Base-by-base conservation (phyloP, 805 yeast genomes). In the Candida dendrica region DNA sequence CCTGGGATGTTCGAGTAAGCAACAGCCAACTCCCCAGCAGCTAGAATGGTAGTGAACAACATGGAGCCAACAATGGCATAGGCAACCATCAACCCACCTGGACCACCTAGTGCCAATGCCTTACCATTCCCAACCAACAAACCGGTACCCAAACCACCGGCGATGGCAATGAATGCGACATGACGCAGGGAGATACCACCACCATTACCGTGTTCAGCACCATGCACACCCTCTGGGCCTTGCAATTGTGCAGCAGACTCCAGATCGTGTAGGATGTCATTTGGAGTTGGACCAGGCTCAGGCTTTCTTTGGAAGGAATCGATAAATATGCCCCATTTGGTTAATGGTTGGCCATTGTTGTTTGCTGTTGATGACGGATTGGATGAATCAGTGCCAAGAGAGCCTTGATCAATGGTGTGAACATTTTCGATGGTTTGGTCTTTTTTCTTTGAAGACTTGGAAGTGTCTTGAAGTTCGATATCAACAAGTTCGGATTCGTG, bases 101-200 rank as follows among this genome's bases (percentile, higher is more conserved):
- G 77, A 39, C 78, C 77, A 45, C 72, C 74, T 22, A 57, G 47
- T 20, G 57, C 54, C 34, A 74, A 50, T 4, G 75, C 69, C 47
- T 69, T 59, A 48, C 79, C 84, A 39, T 73, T 65, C 51, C 82
- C 83, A 39, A 78, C 78, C 47, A 74, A 63, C 40, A 80, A 64
- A 52, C 86, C 87, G 6, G 93, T 81, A 55, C 95, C 96, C 45
- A 86, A 81, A 40, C 91, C 82, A 42, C 93, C 89, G 44, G 93
- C 93, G 42, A 87, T 69, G 33, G 95, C 88, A 53, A 86, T 82
- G 78, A 49, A 55, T 37, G 39, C 47, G 14, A 53, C 53, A 41
- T 56, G 59, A 24, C 53, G 51, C 4, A 31, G 19, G 4, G 44
- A 42, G 15, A 51, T 34, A 14, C 27, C 26, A 22, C 37, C 37